phyloP scores from a whole-genome alignment of 129 eudicot species.

The Lactuca sativa region DNA sequence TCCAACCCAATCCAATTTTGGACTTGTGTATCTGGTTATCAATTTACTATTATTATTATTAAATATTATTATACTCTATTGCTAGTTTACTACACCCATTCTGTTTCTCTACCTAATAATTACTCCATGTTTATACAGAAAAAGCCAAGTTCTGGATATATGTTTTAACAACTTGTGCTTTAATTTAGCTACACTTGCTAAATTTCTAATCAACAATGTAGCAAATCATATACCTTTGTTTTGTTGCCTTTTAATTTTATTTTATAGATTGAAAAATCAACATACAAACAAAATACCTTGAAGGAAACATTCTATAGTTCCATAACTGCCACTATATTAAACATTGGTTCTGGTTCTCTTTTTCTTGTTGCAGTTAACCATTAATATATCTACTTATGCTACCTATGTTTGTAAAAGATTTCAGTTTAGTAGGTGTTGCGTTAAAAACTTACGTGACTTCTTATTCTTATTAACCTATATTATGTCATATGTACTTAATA shows the following conservation, averaged over 20 bases:
- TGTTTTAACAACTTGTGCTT: slow-evolving; percentile 24
- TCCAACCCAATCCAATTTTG: slow-evolving; percentile 12
- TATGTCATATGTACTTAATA: too few relatives aligned
- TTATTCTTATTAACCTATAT: too few relatives aligned
- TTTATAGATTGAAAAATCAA: background rate
- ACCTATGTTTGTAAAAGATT: too few relatives aligned
- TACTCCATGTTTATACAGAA: slow-evolving; percentile 27
- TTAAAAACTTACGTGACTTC: too few relatives aligned
- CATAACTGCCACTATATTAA: too few relatives aligned
- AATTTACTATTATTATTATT: background rate
- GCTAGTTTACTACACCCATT: background rate
- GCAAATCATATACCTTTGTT: slow-evolving; percentile 7
- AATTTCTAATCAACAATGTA: slow-evolving; percentile 23
- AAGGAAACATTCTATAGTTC: too few relatives aligned
- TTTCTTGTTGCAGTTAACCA: too few relatives aligned
- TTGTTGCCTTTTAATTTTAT: background rate
- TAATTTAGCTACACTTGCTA: slow-evolving; percentile 23
- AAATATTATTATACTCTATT: background rate
- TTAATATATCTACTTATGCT: too few relatives aligned
- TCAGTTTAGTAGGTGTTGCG: too few relatives aligned
- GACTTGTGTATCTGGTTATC: background rate
- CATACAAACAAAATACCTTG: background rate
- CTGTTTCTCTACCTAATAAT: slow-evolving; percentile 25
- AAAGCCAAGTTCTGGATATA: slow-evolving; percentile 28
- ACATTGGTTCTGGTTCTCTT: too few relatives aligned